These are phyloP conservation scores for Eutypa lata DNA, from an alignment of 2,329 filamentous ascomycete genomes.

Conservation along the genomic window DNA sequence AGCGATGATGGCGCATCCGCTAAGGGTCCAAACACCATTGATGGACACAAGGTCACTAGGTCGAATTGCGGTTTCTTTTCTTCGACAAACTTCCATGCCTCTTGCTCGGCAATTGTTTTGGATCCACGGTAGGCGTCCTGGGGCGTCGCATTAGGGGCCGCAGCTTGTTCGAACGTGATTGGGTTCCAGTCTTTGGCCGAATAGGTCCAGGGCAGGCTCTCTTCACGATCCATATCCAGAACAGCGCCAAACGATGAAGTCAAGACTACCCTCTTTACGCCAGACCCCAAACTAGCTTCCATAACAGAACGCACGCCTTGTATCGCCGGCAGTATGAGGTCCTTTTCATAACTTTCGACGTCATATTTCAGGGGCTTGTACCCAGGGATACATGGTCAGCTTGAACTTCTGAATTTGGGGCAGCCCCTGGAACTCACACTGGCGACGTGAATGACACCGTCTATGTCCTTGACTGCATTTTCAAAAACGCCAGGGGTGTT, in stretches of 20 bases:
- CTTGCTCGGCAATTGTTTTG: slow-evolving; percentile 3
- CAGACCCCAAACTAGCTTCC: slow-evolving; percentile 1
- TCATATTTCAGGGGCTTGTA: slow-evolving; percentile 4
- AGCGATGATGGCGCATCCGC: slow-evolving; percentile 1
- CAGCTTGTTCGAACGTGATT: slow-evolving; percentile 1
- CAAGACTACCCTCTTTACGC: slow-evolving; percentile 3
- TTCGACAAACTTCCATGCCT: slow-evolving; percentile 3
- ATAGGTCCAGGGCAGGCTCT: slow-evolving; percentile 2
- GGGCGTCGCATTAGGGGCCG: slow-evolving; percentile 2
- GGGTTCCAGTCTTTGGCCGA: slow-evolving; percentile 7
- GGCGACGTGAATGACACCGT: background rate
- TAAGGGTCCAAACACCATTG: slow-evolving; percentile 4
- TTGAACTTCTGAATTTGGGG: background rate
- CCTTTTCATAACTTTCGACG: slow-evolving; percentile 3
- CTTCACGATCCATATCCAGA: slow-evolving; percentile 4
- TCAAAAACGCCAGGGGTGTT: slow-evolving; percentile 1
- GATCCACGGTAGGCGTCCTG: slow-evolving; percentile 7
- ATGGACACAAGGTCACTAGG: slow-evolving; percentile 5
- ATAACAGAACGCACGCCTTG: slow-evolving; percentile 5
- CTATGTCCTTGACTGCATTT: slow-evolving; percentile 1
- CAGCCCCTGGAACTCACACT: background rate
- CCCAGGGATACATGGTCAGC: background rate
- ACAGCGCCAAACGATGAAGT: slow-evolving; percentile 7
- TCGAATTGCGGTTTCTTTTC: slow-evolving; percentile 8
- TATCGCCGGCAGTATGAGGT: slow-evolving; percentile 6